Evolutionary conservation across 2,329 filamentous ascomycete species (phyloP).

Genomic region (Canariomyces notabilis): DNA sequence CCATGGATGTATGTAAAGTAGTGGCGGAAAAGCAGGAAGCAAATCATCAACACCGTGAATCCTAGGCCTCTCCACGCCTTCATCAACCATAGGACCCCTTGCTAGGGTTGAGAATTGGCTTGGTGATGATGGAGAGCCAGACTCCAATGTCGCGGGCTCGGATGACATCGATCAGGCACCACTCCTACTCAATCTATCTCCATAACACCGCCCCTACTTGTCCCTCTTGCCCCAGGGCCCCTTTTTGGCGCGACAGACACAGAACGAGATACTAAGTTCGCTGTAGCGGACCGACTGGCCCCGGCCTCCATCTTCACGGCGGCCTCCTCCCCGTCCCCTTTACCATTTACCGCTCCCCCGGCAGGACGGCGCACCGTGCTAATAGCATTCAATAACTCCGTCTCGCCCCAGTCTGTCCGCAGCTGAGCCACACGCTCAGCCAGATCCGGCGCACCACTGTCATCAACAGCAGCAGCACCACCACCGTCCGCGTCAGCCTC

Average conservation of each 20-base stretch:
- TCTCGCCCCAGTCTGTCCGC: slow-evolving; percentile 39
- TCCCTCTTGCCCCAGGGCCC: slow-evolving; percentile 2
- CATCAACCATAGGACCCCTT: neutral
- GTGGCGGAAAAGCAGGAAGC: neutral
- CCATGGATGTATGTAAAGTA: slow-evolving; percentile 9
- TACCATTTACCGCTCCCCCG: neutral
- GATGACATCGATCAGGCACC: too few species aligned
- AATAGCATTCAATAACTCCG: slow-evolving; percentile 42
- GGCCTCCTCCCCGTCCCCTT: neutral
- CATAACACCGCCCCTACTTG: slow-evolving; percentile 13
- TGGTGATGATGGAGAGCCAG: too few species aligned
- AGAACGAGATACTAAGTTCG: slow-evolving; percentile 23
- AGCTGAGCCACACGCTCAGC: slow-evolving; percentile 37
- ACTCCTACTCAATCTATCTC: slow-evolving; percentile 16
- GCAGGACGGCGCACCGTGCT: slow-evolving; percentile 29
- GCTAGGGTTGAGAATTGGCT: too few species aligned
- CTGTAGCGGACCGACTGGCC: slow-evolving; percentile 14
- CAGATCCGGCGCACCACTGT: slow-evolving; percentile 26
- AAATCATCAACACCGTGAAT: neutral
- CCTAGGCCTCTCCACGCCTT: neutral
- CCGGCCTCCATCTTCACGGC: slow-evolving; percentile 9
- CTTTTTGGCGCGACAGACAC: slow-evolving; percentile 17
- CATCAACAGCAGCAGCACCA: slow-evolving; percentile 8
- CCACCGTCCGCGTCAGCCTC: slow-evolving; percentile 6
- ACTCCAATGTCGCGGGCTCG: neutral